These are phyloP conservation scores for Aquilaria yunnanensis DNA, from an alignment of 345 rosid genomes.

Conservation along the genomic window DNA sequence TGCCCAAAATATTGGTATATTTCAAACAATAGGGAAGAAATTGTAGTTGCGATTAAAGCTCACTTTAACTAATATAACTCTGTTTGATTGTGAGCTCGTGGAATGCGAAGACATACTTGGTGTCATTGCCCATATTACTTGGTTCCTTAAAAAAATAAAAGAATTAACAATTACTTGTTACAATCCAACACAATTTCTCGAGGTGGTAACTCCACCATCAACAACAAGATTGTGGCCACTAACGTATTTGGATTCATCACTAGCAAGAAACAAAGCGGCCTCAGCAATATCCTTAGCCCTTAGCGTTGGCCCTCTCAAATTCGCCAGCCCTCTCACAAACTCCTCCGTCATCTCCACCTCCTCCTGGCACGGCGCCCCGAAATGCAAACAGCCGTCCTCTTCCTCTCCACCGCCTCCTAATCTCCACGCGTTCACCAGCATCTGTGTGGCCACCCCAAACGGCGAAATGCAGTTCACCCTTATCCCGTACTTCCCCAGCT, in stretches of 20 bases:
- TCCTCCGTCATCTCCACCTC: conserved; percentile 64
- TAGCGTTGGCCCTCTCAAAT: conserved; percentile 49
- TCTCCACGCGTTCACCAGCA: conserved; percentile 68
- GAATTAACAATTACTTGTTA: conserved; percentile 13
- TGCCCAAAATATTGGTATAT: too few relatives aligned
- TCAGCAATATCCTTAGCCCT: conserved; percentile 71
- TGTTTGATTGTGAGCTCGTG: too few relatives aligned
- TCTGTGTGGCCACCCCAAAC: conserved; percentile 77
- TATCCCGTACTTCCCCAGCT: conserved; percentile 67
- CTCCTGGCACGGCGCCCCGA: conserved; percentile 26
- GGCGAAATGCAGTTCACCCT: conserved; percentile 85
- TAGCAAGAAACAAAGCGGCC: conserved; percentile 71
- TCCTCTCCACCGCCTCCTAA: conserved; percentile 14
- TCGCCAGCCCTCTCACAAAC: conserved; percentile 56
- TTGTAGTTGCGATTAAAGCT: too few relatives aligned
- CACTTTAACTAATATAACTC: too few relatives aligned
- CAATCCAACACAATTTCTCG: conserved; percentile 76
- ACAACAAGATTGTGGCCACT: conserved; percentile 88
- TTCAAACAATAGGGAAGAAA: too few relatives aligned
- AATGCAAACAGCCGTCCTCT: conserved; percentile 26
- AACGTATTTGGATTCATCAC: conserved; percentile 82
- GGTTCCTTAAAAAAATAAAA: too few relatives aligned
- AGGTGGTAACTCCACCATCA: conserved; percentile 75
- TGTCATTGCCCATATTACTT: too few relatives aligned
- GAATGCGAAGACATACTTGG: too few relatives aligned